Base-by-base conservation (phyloP, 2,329 filamentous ascomycete genomes). In the Ampelomyces quisqualis region DNA sequence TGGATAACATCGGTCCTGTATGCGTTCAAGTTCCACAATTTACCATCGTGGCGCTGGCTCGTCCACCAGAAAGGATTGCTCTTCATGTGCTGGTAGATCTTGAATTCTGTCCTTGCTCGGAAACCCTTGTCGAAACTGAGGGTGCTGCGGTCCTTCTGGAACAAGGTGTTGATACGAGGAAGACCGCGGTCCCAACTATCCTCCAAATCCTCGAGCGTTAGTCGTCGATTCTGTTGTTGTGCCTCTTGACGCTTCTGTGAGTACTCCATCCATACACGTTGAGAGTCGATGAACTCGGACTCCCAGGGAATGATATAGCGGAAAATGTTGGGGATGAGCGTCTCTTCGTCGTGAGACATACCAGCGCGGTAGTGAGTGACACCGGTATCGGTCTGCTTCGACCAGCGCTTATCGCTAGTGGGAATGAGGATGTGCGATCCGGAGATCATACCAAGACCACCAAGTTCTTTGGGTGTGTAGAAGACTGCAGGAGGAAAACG, bases 1-100 rank as follows among this genome's bases (percentile, higher is more conserved):
- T 97, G 93, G 43, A 98, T 98, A 7, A 96, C 90, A 73, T 98
- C 93, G 5, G 93, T 96, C 49, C 93, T 78, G 71, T 97, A 96
- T 1, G 89, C 88, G 53, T 97, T 97, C 38, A 98, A 70, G 51
- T 96, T 96, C 93, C 93, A 98, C 4, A 98, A 71, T 64, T 97
- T 97, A 64, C 93, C 93, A 60, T 98, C 93, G 61, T 98, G 94
- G 26, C 93, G 79, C 69, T 97, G 91, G 60, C 88, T 95, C 3
- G 93, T 98, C 93, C 93, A 98, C 90, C 90, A 96, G 77, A 97
- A 97, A 0, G 93, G 93, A 65, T 97, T 96, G 71, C 86, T 94
- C 81, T 95, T 96, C 91, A 98, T 97, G 46, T 97, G 77, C 68
- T 97, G 91, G 65, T 97, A 98, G 20, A 93, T 84, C 77, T 98